Base-by-base conservation (phyloP, 2,329 filamentous ascomycete species). In the Penicillium brevicompactum region DNA sequence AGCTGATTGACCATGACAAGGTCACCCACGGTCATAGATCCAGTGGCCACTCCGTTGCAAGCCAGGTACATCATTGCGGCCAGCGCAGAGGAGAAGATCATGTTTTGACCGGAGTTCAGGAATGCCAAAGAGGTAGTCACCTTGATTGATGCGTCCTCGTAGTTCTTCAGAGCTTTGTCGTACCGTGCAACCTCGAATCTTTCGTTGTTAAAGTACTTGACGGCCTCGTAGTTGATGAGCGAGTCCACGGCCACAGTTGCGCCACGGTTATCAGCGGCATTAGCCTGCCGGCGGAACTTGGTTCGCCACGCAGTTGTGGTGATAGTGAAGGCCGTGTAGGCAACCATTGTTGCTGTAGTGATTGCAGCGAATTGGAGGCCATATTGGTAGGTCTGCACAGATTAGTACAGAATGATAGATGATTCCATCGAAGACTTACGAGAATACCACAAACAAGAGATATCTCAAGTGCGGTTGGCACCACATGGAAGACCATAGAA, bases 191-290 rank as follows among this genome's bases (percentile, higher is more conserved):
- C 91, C 77, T 99, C 94, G 63, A 92, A 97, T 62, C 89, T 91
- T 70, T 99, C 95, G 69, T 99, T 99, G 79, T 99, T 99, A 79
- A 97, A 99, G 78, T 97, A 96, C 76, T 99, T 99, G 70, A 99
- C 94, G 13, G 95, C 93, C 75, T 99, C 94, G 69, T 97, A 99
- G 78, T 99, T 99, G 80, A 99, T 96, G 48, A 99, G 79, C 0
- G 92, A 96, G 76, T 99, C 94, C 1, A 97, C 92, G 0, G 93
- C 93, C 7, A 97, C 91, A 0, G 93, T 97, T 1, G 93, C 95
- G 0, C 91, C 94, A 70, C 87, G 91, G 75, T 97, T 99, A 67
- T 99, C 95, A 0, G 94, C 95, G 5, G 92, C 91, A 71, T 99
- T 99, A 38, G 94, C 92, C 74, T 95, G 90, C 66, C 93, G 89